These are phyloP conservation scores for Amanita inopinata DNA, from an alignment of 768 basidiomycete species.

Conservation along the genomic window DNA sequence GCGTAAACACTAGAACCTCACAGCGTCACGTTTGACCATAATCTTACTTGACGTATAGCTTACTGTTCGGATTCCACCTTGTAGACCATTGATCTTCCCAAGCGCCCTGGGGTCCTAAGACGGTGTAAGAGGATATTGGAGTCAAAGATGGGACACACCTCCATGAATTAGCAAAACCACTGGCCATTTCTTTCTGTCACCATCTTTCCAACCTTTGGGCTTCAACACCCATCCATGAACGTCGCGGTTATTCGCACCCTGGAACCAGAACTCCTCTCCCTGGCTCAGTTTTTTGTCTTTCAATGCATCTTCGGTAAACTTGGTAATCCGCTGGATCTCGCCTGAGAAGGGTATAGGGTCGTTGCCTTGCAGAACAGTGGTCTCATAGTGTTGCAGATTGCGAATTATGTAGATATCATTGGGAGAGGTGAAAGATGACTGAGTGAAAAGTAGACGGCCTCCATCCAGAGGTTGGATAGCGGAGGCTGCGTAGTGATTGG, in stretches of 20 bases:
- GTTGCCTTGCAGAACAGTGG: slow-evolving; percentile 25
- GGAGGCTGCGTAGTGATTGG: slow-evolving; percentile 44
- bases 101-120: slow-evolving; percentile 59
- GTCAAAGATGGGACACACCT: slow-evolving; percentile 23
- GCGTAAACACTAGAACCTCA: slow-evolving; percentile 51
- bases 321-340: slow-evolving; percentile 49
- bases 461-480: slow-evolving; percentile 51
- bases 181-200: slow-evolving; percentile 69
- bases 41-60: not conserved
- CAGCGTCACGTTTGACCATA: not conserved
- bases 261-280: slow-evolving; percentile 86
- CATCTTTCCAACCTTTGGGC: slow-evolving; percentile 65
- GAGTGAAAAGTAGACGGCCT: slow-evolving; percentile 60
- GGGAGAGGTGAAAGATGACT: slow-evolving; percentile 67
- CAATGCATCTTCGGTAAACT: slow-evolving; percentile 48
- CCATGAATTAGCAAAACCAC: slow-evolving; percentile 76
- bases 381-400: slow-evolving; percentile 35
- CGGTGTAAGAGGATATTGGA: slow-evolving; percentile 1
- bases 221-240: slow-evolving; percentile 84
- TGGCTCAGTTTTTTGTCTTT: slow-evolving; percentile 44
- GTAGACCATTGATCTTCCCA: slow-evolving; percentile 92
- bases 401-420: slow-evolving; percentile 68
- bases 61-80: slow-evolving; percentile 86
- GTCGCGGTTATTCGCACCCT: slow-evolving; percentile 61
- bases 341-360: slow-evolving; percentile 20